These are phyloP conservation scores for Plenodomus biglobosus DNA, from an alignment of 2,329 filamentous ascomycete genomes.

Conservation along the genomic window DNA sequence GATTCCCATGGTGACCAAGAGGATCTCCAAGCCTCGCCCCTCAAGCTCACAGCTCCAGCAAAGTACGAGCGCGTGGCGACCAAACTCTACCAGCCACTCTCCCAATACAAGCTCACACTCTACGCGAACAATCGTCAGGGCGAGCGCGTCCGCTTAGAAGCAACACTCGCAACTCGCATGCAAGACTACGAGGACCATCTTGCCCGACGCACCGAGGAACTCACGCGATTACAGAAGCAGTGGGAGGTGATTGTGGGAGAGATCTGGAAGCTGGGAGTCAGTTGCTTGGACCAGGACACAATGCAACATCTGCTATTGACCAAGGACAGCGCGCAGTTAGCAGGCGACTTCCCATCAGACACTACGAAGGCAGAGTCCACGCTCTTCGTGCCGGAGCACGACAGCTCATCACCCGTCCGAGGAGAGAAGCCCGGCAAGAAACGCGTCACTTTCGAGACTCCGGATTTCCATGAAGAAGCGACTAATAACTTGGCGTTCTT, in stretches of 20 bases:
- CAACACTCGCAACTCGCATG: constrained; percentile 24
- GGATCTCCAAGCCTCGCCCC: constrained; percentile 2
- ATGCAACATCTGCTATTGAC: constrained; percentile 25
- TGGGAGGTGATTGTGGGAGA: constrained; percentile 35
- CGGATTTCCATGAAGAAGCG: background rate
- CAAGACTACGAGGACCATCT: constrained; percentile 21
- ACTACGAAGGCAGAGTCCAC: constrained; percentile 9
- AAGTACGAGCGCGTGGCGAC: constrained; percentile 21
- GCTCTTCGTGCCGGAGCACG: constrained; percentile 23
- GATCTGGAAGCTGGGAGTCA: constrained; percentile 32
- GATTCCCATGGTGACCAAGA: constrained; percentile 6
- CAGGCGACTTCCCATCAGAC: constrained; percentile 1
- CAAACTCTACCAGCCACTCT: constrained; percentile 25
- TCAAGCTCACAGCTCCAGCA: constrained; percentile 18
- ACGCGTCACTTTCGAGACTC: constrained; percentile 22
- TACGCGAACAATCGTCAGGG: constrained; percentile 12
- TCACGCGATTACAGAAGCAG: constrained; percentile 22
- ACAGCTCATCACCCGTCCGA: background rate
- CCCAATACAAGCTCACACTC: constrained; percentile 14
- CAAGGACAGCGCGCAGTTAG: background rate
- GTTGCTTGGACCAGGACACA: constrained; percentile 22
- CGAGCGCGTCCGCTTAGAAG: constrained; percentile 7
- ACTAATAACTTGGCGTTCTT: constrained; percentile 22
- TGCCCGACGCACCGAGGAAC: constrained; percentile 17
- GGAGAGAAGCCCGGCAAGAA: constrained; percentile 14